Conservation (phyloP, 1,284 basidiomycete genomes). For the Irpex sp. region DNA sequence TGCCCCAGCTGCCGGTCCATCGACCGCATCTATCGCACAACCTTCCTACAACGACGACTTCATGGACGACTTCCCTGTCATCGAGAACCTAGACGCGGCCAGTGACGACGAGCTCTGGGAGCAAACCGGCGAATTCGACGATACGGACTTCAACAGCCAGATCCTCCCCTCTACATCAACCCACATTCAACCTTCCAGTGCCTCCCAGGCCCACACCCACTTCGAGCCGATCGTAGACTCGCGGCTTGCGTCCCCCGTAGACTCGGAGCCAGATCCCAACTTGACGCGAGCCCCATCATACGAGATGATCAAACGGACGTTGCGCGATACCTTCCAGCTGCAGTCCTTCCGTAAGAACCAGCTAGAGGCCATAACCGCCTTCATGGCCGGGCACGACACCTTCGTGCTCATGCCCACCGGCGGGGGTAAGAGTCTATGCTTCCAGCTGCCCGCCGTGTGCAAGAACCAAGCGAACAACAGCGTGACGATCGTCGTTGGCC, state of each 20-base stretch:
- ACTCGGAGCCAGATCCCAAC: not conserved
- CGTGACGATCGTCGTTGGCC: constrained; percentile 91
- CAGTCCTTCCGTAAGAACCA: constrained; percentile 80
- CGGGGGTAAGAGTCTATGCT: constrained; percentile 90
- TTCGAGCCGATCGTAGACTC: not conserved
- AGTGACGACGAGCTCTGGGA: constrained; percentile 16
- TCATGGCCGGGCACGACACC: constrained; percentile 81
- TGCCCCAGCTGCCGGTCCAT: not conserved
- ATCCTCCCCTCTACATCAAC: not conserved
- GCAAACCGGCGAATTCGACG: not conserved
- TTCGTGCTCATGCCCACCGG: constrained; percentile 98
- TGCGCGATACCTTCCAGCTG: constrained; percentile 70
- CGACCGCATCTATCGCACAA: not conserved
- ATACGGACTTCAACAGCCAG: not conserved
- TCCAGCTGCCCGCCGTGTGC: constrained; percentile 86
- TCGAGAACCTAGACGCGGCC: not conserved
- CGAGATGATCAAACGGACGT: constrained; percentile 56
- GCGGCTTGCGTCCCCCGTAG: not conserved
- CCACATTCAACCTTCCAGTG: too few species aligned
- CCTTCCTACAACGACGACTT: not conserved
- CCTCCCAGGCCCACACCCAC: not conserved
- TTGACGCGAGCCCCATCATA: constrained; percentile 37
- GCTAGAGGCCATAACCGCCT: constrained; percentile 81
- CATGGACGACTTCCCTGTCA: not conserved
- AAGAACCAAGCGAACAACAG: constrained; percentile 67